Conservation (phyloP, 1,284 basidiomycete genomes). For the Puccinia novopanici region DNA sequence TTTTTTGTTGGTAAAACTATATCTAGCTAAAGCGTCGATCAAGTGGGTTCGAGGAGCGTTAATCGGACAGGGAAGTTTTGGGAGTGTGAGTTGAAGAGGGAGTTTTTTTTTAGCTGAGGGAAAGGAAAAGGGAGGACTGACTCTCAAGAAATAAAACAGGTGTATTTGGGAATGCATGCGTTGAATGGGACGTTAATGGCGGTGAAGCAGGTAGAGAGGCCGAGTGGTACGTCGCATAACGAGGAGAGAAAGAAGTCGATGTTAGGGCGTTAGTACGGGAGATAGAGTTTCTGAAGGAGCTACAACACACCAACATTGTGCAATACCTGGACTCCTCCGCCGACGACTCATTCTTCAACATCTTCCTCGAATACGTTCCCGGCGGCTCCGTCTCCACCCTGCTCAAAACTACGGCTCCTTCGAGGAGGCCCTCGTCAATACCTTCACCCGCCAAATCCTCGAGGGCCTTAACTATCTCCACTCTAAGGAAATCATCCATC, state of each 20-base stretch:
- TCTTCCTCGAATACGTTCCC: constrained; percentile 98
- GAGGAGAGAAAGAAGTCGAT: constrained; percentile 92
- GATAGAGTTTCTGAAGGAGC: constrained; percentile 89
- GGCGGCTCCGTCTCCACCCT: constrained; percentile 94
- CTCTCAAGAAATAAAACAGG: constrained; percentile 53
- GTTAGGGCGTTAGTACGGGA: constrained; percentile 92
- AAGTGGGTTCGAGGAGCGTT: constrained; percentile 99
- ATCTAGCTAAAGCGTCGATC: constrained; percentile 64
- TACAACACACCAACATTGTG: constrained; percentile 75
- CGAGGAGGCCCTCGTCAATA: constrained; percentile 89
- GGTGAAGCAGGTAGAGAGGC: constrained; percentile 97
- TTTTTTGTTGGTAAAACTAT: constrained; percentile 52
- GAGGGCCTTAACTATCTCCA: constrained; percentile 90
- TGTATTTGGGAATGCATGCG: constrained; percentile 91
- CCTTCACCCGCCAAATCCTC: constrained; percentile 91
- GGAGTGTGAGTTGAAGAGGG: constrained; percentile 66
- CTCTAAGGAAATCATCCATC: constrained; percentile 90
- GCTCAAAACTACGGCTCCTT: constrained; percentile 94
- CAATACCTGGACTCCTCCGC: constrained; percentile 71
- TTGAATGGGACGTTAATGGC: constrained; percentile 93
- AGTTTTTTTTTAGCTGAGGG: constrained; percentile 22
- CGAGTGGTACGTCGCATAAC: constrained; percentile 79
- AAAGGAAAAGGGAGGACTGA: constrained; percentile 32
- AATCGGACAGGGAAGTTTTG: constrained; percentile 94
- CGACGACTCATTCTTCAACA: constrained; percentile 86